A percentile compares a stretch with the other conserved stretches of the same genome.
Evolutionary conservation across 2,329 filamentous ascomycete species (phyloP).

Genomic region (Leptographium procerum): DNA sequence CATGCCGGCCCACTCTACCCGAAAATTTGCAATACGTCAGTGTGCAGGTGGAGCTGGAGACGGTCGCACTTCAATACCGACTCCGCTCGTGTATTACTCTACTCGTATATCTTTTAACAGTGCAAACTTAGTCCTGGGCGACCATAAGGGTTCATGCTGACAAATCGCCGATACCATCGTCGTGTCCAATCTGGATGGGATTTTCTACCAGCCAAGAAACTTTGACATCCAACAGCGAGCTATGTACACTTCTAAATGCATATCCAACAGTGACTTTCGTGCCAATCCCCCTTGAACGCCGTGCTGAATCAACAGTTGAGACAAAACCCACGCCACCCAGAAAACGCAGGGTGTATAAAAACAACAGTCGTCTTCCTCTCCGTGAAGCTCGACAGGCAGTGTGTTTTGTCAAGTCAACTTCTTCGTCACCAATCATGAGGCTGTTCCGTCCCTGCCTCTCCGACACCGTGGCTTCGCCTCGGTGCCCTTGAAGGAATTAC

Average conservation of each 20-base stretch:
- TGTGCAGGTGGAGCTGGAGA: background rate
- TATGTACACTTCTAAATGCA: background rate
- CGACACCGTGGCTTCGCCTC: background rate
- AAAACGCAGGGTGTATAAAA: background rate
- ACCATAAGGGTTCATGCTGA: background rate
- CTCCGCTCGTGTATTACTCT: too few relatives aligned
- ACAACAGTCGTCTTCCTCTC: background rate
- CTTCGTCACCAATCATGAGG: background rate
- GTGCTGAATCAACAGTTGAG: background rate
- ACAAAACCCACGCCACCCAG: background rate
- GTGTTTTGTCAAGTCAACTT: background rate
- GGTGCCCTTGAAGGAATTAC: background rate
- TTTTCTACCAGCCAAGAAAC: background rate
- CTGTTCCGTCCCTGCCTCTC: background rate
- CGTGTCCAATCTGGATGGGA: background rate
- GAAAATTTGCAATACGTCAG: background rate
- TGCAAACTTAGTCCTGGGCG: too few relatives aligned
- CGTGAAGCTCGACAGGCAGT: background rate
- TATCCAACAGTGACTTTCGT: background rate
- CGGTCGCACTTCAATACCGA: background rate
- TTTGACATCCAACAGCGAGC: too few relatives aligned
- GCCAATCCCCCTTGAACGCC: constrained; percentile 1
- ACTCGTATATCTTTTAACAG: too few relatives aligned
- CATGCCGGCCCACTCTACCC: background rate
- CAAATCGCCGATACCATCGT: background rate